phyloP scores from a whole-genome alignment of 2,329 filamentous ascomycete genomes.

The Herpotrichia juniperi region DNA sequence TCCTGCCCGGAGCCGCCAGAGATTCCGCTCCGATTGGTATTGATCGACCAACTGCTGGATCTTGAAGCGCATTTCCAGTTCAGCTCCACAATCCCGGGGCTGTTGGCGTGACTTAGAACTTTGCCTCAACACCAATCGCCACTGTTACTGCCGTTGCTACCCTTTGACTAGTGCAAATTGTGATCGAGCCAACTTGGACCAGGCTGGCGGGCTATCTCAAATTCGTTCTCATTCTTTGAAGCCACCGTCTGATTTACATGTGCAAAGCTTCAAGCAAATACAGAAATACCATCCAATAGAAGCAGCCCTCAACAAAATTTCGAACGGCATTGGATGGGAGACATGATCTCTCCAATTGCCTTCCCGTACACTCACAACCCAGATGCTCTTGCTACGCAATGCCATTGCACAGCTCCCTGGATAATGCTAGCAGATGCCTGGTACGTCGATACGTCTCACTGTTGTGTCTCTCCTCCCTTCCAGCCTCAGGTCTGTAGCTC shows the following conservation, averaged over 20 bases:
- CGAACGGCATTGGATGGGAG: background rate
- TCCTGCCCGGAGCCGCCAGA: background rate
- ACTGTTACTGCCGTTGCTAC: background rate
- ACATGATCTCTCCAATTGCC: background rate
- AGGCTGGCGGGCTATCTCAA: background rate
- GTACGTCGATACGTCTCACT: conserved; percentile 1
- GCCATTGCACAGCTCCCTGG: background rate
- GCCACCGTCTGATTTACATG: background rate
- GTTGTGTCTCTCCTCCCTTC: background rate
- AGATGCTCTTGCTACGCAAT: background rate
- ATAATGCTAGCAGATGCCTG: background rate
- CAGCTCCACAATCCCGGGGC: conserved; percentile 1
- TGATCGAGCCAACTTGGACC: background rate
- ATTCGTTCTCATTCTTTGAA: background rate
- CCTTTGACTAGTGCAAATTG: background rate
- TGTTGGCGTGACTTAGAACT: background rate
- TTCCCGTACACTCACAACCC: background rate
- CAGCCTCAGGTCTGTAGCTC: background rate
- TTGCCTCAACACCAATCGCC: conserved; percentile 1
- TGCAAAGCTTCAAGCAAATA: background rate
- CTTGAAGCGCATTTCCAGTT: background rate
- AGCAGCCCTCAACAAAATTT: background rate
- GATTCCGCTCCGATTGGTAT: conserved; percentile 3
- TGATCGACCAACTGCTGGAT: conserved; percentile 5
- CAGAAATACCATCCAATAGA: background rate